Evolutionary conservation across 2,329 filamentous ascomycete species (phyloP), one percentile per base, ranked within the genome.

Genomic region (Aschersonia sp.): DNA sequence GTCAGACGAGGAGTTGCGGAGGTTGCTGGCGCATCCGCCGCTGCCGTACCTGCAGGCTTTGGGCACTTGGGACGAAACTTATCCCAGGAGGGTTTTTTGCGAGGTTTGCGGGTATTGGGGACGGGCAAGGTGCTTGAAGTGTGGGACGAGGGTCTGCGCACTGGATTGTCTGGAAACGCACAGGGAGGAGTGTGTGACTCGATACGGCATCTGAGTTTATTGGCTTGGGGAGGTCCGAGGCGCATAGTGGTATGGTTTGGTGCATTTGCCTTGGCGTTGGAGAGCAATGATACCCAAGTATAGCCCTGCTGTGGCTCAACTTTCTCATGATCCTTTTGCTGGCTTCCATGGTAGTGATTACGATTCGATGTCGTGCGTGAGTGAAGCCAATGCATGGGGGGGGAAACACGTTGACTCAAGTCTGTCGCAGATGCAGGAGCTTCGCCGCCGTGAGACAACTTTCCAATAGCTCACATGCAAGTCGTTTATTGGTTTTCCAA

Each of bases 71-170:
- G 67, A 63, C 43, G 55, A 54, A 11, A 62, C 57, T 56, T 79
- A 79, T 52, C 81, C 83, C 2, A 68, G 68, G 44, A 70, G 84
- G 50, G 67, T 69, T 37, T 90, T 89, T 61, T 90, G 85, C 63
- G 82, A 83, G 59, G 78, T 87, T 33, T 90, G 85, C 59, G 85
- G 85, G 11, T 89, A 88, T 63, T 89, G 85, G 85, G 85, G 85
- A 2, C 69, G 80, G 41, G 80, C 87, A 43, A 76, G 74, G 62
- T 90, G 85, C 65, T 75, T 81, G 61, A 86, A 84, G 67, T 90
- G 85, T 64, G 84, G 84, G n/a, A 76, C 76, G 43, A 72, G 81
- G 56, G 79, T 86, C n/a, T 90, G 85, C 61, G 84, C 83, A 40
- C 63, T 89, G 54, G 81, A 85, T 50, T 89, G 85, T 57, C 71